Conservation (phyloP, 805 yeast species). For the Lachancea lanzarotensis region DNA sequence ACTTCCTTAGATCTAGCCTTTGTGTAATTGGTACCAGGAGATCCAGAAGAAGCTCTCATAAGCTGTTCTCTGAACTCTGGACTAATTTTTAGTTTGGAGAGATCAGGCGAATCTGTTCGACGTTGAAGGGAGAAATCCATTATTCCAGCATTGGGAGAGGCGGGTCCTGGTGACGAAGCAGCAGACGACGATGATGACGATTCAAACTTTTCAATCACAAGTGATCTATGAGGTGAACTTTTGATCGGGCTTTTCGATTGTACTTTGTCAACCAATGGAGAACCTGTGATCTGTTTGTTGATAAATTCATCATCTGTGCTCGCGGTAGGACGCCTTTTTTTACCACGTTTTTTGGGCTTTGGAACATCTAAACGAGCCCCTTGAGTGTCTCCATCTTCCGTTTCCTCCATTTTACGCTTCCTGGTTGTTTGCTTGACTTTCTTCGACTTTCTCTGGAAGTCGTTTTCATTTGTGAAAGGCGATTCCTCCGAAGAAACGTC, state of each 20-base stretch:
- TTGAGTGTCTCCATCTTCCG: not conserved
- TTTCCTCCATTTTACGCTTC: constrained; percentile 4
- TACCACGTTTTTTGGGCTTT: constrained; percentile 3
- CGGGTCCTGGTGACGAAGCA: not conserved
- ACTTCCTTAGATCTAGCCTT: not conserved
- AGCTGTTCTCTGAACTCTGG: constrained; percentile 35
- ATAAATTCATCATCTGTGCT: not conserved
- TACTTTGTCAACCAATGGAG: constrained; percentile 24
- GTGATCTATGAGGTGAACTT: constrained; percentile 18
- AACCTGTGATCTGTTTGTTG: constrained; percentile 1
- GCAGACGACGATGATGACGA: constrained; percentile 14
- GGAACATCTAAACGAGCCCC: not conserved
- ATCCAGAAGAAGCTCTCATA: constrained; percentile 6
- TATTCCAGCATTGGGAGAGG: constrained; percentile 4
- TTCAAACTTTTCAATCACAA: constrained; percentile 21
- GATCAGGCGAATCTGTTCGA: constrained; percentile 28
- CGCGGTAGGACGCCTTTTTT: constrained; percentile 11
- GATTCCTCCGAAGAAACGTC: constrained; percentile 5
- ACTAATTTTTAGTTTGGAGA: constrained; percentile 30
- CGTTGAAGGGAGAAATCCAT: constrained; percentile 22
- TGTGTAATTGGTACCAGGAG: constrained; percentile 7
- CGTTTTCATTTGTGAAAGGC: constrained; percentile 7
- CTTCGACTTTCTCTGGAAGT: constrained; percentile 9
- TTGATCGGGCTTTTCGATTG: constrained; percentile 20
- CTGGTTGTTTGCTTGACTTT: constrained; percentile 9